These are phyloP conservation scores for Vitis rupestris DNA, from an alignment of 164 flowering plant species.

Conservation along the genomic window DNA sequence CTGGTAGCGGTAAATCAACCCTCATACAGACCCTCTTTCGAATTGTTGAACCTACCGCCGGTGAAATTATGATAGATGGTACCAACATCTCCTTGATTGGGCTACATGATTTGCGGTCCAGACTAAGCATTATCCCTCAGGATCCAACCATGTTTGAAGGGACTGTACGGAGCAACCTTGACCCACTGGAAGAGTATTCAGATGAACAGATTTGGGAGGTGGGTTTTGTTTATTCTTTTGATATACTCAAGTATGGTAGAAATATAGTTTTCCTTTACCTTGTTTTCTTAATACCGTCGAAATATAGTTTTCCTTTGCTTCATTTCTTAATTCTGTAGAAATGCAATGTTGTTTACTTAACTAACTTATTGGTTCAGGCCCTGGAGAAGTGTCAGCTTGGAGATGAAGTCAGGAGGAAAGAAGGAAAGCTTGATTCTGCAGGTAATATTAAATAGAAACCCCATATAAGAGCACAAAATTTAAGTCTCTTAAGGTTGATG, in stretches of 20 bases:
- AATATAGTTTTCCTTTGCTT: too few species aligned
- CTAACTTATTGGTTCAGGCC: conserved; percentile 39
- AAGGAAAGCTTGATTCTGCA: conserved; percentile 63
- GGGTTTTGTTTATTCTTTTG: conserved; percentile 1
- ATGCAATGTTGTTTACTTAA: not conserved
- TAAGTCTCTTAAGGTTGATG: not conserved
- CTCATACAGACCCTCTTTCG: conserved; percentile 77
- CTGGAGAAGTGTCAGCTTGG: conserved; percentile 83
- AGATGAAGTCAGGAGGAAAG: conserved; percentile 69
- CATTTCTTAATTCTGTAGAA: too few species aligned
- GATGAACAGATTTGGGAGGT: conserved; percentile 90
- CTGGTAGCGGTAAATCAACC: conserved; percentile 88
- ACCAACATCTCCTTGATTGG: conserved; percentile 62
- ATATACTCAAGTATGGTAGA: too few species aligned
- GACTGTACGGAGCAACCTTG: conserved; percentile 68
- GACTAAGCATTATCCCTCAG: conserved; percentile 81
- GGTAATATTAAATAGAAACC: conserved; percentile 30
- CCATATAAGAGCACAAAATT: too few species aligned
- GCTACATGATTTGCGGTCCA: conserved; percentile 71
- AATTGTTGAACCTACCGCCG: conserved; percentile 64
- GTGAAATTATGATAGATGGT: conserved; percentile 59
- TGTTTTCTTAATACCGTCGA: too few species aligned
- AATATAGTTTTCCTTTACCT: too few species aligned
- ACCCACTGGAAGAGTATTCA: conserved; percentile 72
- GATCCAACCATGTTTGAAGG: conserved; percentile 96